Base-by-base conservation (phyloP, 805 yeast species). In the Ascoidea tarda region DNA sequence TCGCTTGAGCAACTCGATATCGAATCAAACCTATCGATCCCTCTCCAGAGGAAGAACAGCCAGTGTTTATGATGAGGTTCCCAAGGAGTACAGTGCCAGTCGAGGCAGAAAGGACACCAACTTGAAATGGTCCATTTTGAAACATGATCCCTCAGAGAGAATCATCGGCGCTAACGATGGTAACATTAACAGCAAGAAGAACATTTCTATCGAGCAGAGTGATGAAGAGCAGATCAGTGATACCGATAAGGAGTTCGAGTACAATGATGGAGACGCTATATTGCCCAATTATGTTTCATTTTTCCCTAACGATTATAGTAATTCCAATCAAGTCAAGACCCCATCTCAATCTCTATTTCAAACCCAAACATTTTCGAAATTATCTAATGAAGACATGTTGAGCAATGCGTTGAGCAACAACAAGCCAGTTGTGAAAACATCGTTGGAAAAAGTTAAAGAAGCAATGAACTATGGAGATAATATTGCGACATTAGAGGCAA, bases 81-180 rank as follows among this genome's bases (percentile, higher is more conserved):
- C 8, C 14, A 38, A 14, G 14, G 44, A 38, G 8, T 38, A 10
- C 21, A 47, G 33, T 6, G 52, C 63, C 2, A 59, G 62, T 46
- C 53, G 58, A 14, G 52, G 64, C 8, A 54, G 62, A 16, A 63
- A 62, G 33, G 68, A 64, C 49, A 71, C 70, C 55, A 77, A 73
- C 46, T 60, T 77, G 53, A 76, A 76, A 58, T 83, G 84, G 81
- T 76, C 86, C 0, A 81, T 85, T 47, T 73, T 86, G 49, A 76
- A 77, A 52, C 85, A 80, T 59, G 90, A 85, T 59, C 95, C 95
- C 0, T 81, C 82, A 56, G 84, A 82, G 59, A 68, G 93, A 54
- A 63, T 83, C 6, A 32, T 44, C 4, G 32, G 32, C 8, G 8
- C 32, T 54, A 68, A 16, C 14, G 8, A 8, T 38, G 8, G 8